Evolutionary conservation across 495 filamentous ascomycete species (phyloP), one percentile per base, ranked within the genome.

Genomic region (Penicillium odoratum): DNA sequence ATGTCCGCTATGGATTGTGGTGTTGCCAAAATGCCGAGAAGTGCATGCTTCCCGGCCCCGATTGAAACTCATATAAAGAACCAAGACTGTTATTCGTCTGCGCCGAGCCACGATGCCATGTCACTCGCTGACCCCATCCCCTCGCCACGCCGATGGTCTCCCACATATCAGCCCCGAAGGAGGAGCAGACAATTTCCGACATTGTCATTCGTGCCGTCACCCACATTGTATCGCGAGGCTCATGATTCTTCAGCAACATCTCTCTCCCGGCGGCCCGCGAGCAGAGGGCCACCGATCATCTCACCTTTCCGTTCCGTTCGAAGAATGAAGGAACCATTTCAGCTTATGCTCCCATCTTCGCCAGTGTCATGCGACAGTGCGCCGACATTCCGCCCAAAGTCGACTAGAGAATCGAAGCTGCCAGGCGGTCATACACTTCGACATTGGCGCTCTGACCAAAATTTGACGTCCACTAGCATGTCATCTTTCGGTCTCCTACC

Each of bases 301-400:
- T 79, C 75, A 26, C 77, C 75, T 0, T 77, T 77, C 51, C 75
- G 75, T 21, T 78, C 77, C 1, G 77, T 80, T n/a, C 66, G 74
- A 15, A 72, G 63, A 53, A 80, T 80, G 75, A 78, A 78, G 50
- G 70, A 78, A 50, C 75, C 75, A 7, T 77, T 80, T 47, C 74
- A 73, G 46, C 56, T 78, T 15, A 70, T 71, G 56, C 63, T 80
- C 15, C 74, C 74, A 8, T 56, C 59, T 3, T 77, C 74, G 7
- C 74, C 76, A 7, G 45, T 38, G 8, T 59, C 62, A 36, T 65
- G 65, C 26, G 72, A 77, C 42, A 65, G 61, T 13, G 59, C 49
- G 48, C 51, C 60, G 1, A 43, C 57, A 40, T 56, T 67, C 16
- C 56, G 59, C 15, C 47, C 62, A 1, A 67, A 59, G 33, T 59